These are phyloP conservation scores for Pisolithus tinctorius DNA, from an alignment of 768 basidiomycete genomes.

Conservation along the genomic window DNA sequence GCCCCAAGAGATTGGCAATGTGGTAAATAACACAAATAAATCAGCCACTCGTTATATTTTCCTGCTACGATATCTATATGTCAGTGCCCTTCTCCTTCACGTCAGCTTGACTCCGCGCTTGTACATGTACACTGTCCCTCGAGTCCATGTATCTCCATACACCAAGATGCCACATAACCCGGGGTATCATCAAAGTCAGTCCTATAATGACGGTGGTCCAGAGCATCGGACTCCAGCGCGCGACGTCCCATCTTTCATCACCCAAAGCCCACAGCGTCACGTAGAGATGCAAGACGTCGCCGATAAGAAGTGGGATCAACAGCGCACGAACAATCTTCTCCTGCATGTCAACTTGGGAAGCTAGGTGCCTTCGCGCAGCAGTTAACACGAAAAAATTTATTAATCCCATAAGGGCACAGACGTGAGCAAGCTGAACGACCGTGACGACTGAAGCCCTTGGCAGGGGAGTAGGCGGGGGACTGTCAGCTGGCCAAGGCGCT, in stretches of 20 bases:
- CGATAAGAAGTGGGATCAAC: conserved; percentile 61
- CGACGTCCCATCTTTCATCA: conserved; percentile 57
- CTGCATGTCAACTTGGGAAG: conserved; percentile 53
- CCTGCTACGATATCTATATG: neutral
- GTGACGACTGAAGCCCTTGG: conserved; percentile 63
- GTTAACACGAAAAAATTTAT: conserved; percentile 63
- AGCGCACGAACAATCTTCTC: conserved; percentile 64
- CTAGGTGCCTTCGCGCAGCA: conserved; percentile 54
- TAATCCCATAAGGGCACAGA: conserved; percentile 66
- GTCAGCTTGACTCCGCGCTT: neutral
- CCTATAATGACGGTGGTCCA: conserved; percentile 63
- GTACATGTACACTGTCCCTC: conserved; percentile 39
- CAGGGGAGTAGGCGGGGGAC: conserved; percentile 40
- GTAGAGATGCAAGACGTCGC: conserved; percentile 59
- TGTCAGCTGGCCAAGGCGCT: conserved; percentile 59
- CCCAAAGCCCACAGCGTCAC: conserved; percentile 73
- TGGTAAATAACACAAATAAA: conserved; percentile 19
- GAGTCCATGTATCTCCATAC: conserved; percentile 66
- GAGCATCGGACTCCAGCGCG: conserved; percentile 61
- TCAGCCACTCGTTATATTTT: neutral
- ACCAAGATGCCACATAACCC: conserved; percentile 69
- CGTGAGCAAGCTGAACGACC: conserved; percentile 69
- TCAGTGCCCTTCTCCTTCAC: conserved; percentile 7
- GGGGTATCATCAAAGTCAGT: conserved; percentile 58
- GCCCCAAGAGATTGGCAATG: conserved; percentile 3